phyloP scores from a whole-genome alignment of 257 asterid genomes.

The Capsicum baccatum region DNA sequence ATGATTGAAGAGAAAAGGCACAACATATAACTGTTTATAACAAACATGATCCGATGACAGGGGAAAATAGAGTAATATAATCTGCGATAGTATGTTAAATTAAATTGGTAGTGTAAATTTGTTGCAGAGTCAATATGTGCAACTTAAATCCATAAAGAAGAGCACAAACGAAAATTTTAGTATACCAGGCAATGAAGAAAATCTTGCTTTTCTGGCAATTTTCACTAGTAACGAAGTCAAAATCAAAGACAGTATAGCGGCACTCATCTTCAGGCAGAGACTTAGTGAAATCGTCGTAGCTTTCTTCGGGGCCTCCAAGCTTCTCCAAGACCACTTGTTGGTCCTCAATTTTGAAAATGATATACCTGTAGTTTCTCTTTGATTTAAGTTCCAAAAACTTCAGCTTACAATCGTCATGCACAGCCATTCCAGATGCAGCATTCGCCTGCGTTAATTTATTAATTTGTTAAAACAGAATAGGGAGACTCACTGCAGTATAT shows the following conservation, averaged over 20 bases:
- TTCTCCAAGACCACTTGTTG: slow-evolving; percentile 23
- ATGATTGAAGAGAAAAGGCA: too few relatives aligned
- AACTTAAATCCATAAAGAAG: background rate
- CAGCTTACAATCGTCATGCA: slow-evolving; percentile 7
- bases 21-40: too few relatives aligned
- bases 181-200: slow-evolving; percentile 20
- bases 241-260: slow-evolving; percentile 23
- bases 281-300: background rate
- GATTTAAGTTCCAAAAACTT: slow-evolving; percentile 9
- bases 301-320: background rate
- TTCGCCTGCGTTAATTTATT: background rate
- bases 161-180: background rate
- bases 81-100: too few relatives aligned
- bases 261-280: slow-evolving; percentile 12
- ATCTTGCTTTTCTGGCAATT: slow-evolving; percentile 23
- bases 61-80: too few relatives aligned
- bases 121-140: background rate
- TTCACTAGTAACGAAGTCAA: background rate
- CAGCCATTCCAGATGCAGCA: slow-evolving; percentile 25
- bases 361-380: background rate
- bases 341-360: slow-evolving; percentile 1
- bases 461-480: background rate
- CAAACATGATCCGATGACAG: too few relatives aligned
- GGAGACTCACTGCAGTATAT: too few relatives aligned
- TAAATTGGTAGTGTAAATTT: too few relatives aligned